Percentiles rank a stretch among this genome's conserved stretches.
Conservation (phyloP, 1,139 yeast species). For the Yamadazyma triangularis region DNA sequence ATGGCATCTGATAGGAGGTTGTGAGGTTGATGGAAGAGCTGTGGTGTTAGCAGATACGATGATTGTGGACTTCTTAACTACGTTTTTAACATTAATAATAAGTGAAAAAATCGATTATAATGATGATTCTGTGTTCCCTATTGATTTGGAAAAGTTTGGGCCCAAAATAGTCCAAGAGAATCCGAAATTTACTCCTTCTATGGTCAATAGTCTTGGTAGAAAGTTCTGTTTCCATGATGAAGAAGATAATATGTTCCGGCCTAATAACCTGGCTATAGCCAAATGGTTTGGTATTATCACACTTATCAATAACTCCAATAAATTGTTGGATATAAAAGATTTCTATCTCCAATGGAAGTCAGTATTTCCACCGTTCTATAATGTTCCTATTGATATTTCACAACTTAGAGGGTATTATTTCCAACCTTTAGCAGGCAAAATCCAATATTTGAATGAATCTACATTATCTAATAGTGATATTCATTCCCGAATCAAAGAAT, state of each 20-base stretch:
- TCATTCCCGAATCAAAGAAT: conserved; percentile 50
- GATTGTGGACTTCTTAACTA: conserved; percentile 30
- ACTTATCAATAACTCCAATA: no score
- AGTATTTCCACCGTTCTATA: conserved; percentile 60
- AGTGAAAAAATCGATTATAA: conserved; percentile 34
- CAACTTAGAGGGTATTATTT: conserved; percentile 53
- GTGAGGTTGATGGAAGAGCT: conserved; percentile 37
- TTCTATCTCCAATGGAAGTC: conserved; percentile 62
- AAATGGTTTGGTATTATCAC: conserved; percentile 54
- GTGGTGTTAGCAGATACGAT: conserved; percentile 20
- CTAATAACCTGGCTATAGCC: conserved; percentile 41
- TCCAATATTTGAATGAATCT: conserved; percentile 49
- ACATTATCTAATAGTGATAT: conserved; percentile 47
- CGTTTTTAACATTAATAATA: conserved; percentile 48
- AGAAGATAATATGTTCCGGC: conserved; percentile 17
- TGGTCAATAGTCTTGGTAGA: no score
- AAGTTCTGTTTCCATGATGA: no score
- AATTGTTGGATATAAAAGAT: conserved; percentile 30
- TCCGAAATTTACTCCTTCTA: no score
- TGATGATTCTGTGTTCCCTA: no score
- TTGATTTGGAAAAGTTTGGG: no score
- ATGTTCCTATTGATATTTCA: conserved; percentile 49
- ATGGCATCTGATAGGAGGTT: conserved; percentile 60
- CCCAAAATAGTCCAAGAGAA: no score
- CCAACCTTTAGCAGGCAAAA: conserved; percentile 36